phyloP scores from a whole-genome alignment of 176 grass and related monocot species.

The Pontederia crassipes region DNA sequence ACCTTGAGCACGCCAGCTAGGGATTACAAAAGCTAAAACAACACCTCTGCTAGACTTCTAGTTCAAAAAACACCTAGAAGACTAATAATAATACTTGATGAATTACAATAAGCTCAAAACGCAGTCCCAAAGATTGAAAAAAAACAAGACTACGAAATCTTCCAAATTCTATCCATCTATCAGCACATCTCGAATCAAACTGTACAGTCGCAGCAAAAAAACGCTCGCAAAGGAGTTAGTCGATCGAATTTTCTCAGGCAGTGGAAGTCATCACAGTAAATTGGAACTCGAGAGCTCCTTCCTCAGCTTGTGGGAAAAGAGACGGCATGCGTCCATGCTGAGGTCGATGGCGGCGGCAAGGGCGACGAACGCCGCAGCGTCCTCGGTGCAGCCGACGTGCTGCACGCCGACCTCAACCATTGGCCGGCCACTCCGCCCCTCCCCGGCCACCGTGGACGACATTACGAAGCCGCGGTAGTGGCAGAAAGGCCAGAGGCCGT shows the following conservation, averaged over 20 bases:
- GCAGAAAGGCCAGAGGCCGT: slow-evolving; percentile 28
- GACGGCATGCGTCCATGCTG: slow-evolving; percentile 90
- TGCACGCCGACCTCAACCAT: slow-evolving; percentile 65
- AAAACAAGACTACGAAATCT: no score
- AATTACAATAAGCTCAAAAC: no score
- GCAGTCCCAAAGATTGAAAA: no score
- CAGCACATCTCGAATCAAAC: no score
- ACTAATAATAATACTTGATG: no score
- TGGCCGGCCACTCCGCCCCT: slow-evolving; percentile 43
- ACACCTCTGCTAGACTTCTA: no score
- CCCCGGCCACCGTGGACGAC: slow-evolving; percentile 48
- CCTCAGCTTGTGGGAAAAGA: slow-evolving; percentile 77
- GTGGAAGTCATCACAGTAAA: background rate
- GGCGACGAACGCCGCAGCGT: slow-evolving; percentile 87
- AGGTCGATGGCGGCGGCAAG: slow-evolving; percentile 78
- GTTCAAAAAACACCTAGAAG: no score
- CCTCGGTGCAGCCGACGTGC: slow-evolving; percentile 73
- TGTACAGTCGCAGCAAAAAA: no score
- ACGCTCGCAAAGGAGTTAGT: no score
- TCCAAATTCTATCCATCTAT: no score
- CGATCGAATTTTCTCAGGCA: background rate
- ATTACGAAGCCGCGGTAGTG: slow-evolving; percentile 88
- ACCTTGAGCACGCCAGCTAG: no score
- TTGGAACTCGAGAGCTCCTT: slow-evolving; percentile 42
- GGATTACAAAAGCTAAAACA: no score